Evolutionary conservation across 495 filamentous ascomycete genomes (phyloP).

Genomic region (Penicillium roqueforti): DNA sequence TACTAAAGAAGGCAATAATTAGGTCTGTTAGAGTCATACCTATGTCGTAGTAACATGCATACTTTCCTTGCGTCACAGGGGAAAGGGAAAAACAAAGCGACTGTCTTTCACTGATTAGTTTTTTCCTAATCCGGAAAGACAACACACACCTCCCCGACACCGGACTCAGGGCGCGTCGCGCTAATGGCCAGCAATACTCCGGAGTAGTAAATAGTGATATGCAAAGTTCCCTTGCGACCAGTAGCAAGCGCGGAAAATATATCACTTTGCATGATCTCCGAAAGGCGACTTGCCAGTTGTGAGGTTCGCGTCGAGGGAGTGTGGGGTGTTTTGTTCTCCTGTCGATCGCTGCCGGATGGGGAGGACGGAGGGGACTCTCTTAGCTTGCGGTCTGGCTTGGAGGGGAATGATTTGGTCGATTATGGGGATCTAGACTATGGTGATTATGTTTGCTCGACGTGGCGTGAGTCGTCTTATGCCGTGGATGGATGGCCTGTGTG

Average conservation of each 20-base stretch:
- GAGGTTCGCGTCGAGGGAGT: slow-evolving; percentile 1
- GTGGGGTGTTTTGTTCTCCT: slow-evolving; percentile 19
- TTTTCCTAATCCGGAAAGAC: background rate
- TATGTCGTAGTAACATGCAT: background rate
- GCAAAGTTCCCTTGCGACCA: background rate
- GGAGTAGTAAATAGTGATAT: slow-evolving; percentile 7
- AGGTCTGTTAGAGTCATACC: background rate
- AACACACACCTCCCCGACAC: background rate
- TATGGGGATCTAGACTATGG: background rate
- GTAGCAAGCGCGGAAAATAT: slow-evolving; percentile 1
- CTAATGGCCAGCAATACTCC: no score
- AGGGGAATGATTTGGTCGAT: background rate
- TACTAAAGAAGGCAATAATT: background rate
- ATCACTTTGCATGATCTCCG: background rate
- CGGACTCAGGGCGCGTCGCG: background rate
- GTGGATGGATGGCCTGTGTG: background rate
- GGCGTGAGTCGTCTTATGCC: slow-evolving; percentile 4
- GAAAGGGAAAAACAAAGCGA: background rate
- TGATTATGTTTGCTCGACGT: background rate
- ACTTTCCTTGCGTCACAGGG: slow-evolving; percentile 2
- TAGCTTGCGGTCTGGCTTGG: slow-evolving; percentile 9
- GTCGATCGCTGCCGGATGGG: slow-evolving; percentile 18
- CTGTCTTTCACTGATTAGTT: background rate
- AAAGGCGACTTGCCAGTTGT: background rate
- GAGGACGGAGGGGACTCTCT: slow-evolving; percentile 4